Percentiles rank a stretch among this genome's conserved stretches.
Evolutionary conservation across 805 yeast genomes (phyloP).

Genomic region (Tanozyma kutaoensis): DNA sequence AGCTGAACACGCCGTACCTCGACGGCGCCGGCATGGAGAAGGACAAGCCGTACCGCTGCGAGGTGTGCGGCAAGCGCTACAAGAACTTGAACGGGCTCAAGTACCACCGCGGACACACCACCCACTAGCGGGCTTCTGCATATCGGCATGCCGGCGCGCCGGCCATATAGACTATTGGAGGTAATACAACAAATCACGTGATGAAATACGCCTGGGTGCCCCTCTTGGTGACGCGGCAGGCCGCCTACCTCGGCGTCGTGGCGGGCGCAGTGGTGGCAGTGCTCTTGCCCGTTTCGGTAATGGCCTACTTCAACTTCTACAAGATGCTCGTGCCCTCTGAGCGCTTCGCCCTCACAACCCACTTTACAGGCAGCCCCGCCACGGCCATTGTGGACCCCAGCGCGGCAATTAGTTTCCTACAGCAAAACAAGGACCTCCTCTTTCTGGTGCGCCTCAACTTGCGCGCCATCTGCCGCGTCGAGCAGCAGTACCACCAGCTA

Average conservation of each 20-base stretch:
- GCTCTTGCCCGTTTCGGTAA: slow-evolving; percentile 19
- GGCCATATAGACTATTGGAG: no score
- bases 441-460: slow-evolving; percentile 8
- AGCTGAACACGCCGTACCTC: slow-evolving; percentile 74
- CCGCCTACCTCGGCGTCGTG: no score
- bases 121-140: slow-evolving; percentile 50
- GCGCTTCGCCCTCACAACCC: no score
- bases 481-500: slow-evolving; percentile 8
- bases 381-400: no score
- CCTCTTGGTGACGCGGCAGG: no score
- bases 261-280: no score
- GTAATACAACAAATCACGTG: no score
- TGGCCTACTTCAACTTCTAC: slow-evolving; percentile 23
- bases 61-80: slow-evolving; percentile 94
- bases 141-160: no score
- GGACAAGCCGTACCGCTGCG: slow-evolving; percentile 97
- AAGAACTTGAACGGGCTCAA: slow-evolving; percentile 93
- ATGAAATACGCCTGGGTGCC: no score
- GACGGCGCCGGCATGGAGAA: slow-evolving; percentile 93
- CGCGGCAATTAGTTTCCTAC: no score
- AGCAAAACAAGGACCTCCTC: slow-evolving; percentile 3
- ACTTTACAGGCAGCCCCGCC: no score
- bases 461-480: slow-evolving; percentile 11
- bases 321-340: slow-evolving; percentile 19
- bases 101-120: slow-evolving; percentile 96